Base-by-base conservation (phyloP, 2,329 filamentous ascomycete genomes). In the Penicillium hesseltinei region DNA sequence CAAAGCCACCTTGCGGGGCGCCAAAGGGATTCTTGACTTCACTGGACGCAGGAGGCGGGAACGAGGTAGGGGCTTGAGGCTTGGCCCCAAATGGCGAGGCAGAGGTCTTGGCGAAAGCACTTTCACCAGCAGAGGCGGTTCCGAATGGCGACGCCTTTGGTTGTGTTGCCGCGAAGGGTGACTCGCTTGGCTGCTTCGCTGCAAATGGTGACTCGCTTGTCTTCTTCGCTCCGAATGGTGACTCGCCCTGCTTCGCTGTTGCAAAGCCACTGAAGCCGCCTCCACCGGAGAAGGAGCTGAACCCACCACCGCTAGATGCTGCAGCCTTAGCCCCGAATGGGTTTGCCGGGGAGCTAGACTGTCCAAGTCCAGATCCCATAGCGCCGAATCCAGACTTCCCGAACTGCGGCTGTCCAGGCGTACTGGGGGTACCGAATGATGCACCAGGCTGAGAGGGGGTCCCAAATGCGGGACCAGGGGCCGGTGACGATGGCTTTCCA, bases 381-480 rank as follows among this genome's bases (percentile, higher is more conserved):
- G 60, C 59, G 5, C 68, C 70, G 44, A 73, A 70, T 31, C 67
- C 61, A 38, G 69, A 65, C 54, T 75, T 66, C n/a, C 74, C 73
- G 56, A 76, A 74, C 33, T 69, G 62, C 2, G 71, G 54, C 45
- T 69, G 68, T 31, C 71, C 73, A 21, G 75, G 56, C 25, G 67
- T 60, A 56, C 71, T 73, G 29, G 73, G 61, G 31, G 69, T 63
- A 46, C 77, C 75, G 66, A 78, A 77, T 10, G 66, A 47, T 23
- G 54, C 51, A 8, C 65, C 65, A 15, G 57, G 59, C 39, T 69
- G 61, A 33, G 72, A 71, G 1, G 74, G 62, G 1, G 68, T 62
- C 42, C 71, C 76, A 62, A 79, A 78, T 4, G 69, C 62, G 29
- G 71, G 63, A 6, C 68, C 64, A 33, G 70, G 62, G 6, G 64